Percentiles rank a stretch among this genome's conserved stretches.
Evolutionary conservation across 139 green algal genomes (phyloP).

Genomic region (Chlorella sp.): DNA sequence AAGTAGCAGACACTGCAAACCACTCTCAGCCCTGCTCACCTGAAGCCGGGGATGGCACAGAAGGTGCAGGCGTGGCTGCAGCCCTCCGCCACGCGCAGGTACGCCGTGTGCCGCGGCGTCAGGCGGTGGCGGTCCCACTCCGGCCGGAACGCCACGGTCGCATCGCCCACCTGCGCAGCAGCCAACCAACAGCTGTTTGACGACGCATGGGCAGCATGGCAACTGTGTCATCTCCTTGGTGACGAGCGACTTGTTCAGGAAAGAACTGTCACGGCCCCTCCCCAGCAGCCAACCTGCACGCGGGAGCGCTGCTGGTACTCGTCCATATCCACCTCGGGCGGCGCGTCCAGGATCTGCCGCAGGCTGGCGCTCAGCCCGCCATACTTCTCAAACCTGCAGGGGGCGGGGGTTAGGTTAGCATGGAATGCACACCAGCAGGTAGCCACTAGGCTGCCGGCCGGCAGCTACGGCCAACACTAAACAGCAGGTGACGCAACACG

Average conservation of each 20-base stretch:
- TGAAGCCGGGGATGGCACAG: constrained; percentile 90
- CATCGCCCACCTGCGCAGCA: constrained; percentile 72
- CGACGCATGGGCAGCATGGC: too few relatives aligned
- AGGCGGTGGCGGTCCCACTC: constrained; percentile 82
- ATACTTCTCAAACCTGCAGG: constrained; percentile 76
- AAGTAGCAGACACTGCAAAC: background rate
- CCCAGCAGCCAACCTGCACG: constrained; percentile 35
- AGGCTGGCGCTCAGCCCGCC: constrained; percentile 59
- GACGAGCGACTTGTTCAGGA: too few relatives aligned
- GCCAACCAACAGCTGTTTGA: too few relatives aligned
- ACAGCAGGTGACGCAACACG: too few relatives aligned
- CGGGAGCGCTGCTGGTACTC: constrained; percentile 40
- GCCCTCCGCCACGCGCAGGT: constrained; percentile 92
- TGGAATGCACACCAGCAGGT: too few relatives aligned
- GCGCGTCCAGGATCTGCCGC: constrained; percentile 52
- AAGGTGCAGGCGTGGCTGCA: constrained; percentile 95
- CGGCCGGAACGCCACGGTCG: constrained; percentile 84
- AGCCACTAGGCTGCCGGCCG: too few relatives aligned
- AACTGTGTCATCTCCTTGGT: too few relatives aligned
- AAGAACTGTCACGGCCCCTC: too few relatives aligned
- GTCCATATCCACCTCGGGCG: constrained; percentile 44
- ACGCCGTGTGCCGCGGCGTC: constrained; percentile 85
- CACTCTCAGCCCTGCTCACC: constrained; percentile 5
- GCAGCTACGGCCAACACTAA: too few relatives aligned
- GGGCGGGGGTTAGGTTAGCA: background rate